Evolutionary conservation across 352 stramenopile genomes (phyloP).

Genomic region (Globisporangium cylindrosporum): DNA sequence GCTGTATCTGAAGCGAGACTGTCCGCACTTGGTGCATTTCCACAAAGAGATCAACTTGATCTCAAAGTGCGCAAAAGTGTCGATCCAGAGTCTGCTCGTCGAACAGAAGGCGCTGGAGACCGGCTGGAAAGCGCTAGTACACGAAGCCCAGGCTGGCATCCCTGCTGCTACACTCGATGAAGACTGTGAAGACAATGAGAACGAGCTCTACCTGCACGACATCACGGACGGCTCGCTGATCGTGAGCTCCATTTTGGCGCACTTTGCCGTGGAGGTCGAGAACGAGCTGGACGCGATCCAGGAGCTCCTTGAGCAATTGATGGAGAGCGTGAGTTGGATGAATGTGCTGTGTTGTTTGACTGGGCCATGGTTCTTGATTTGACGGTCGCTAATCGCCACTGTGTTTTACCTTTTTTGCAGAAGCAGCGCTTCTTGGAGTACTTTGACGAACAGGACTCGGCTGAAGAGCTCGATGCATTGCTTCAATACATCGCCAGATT

Average conservation of each 20-base stretch:
- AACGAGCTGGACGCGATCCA: constrained; percentile 50
- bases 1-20: constrained; percentile 40
- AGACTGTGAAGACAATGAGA: background rate
- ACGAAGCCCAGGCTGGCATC: constrained; percentile 42
- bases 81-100: constrained; percentile 44
- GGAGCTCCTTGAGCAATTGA: constrained; percentile 42
- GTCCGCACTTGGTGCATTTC: constrained; percentile 58
- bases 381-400: background rate
- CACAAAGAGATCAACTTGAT: constrained; percentile 59
- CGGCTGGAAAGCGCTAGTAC: constrained; percentile 52
- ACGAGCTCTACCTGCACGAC: constrained; percentile 4
- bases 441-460: constrained; percentile 67
- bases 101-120: constrained; percentile 59
- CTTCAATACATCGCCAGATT: constrained; percentile 66
- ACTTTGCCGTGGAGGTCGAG: constrained; percentile 61
- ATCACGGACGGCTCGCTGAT: constrained; percentile 19
- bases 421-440: constrained; percentile 68
- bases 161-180: constrained; percentile 11
- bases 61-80: constrained; percentile 64
- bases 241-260: constrained; percentile 35
- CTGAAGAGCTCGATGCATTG: constrained; percentile 67
- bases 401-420: constrained; percentile 20
- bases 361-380: background rate
- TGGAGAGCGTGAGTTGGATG: constrained; percentile 32
- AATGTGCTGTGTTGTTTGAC: constrained; percentile 15